Percentiles rank a stretch among this genome's conserved stretches.
These are phyloP conservation scores for Plenodomus biglobosus DNA, from an alignment of 2,329 filamentous ascomycete species.

Conservation along the genomic window DNA sequence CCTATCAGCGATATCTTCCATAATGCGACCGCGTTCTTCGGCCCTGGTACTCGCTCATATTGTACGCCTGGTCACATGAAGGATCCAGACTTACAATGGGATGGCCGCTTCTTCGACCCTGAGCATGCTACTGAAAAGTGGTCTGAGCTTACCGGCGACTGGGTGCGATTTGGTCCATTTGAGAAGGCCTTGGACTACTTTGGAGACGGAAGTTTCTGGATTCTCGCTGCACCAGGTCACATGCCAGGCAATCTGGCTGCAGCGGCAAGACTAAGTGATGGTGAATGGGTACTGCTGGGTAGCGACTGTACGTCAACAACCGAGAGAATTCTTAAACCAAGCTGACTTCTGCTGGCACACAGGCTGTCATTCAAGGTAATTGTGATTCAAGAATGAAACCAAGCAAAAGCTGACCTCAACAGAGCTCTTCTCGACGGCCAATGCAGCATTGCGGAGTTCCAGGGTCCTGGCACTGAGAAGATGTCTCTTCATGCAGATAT, in stretches of 20 bases:
- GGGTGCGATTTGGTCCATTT: slow-evolving; percentile 41
- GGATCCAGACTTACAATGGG: slow-evolving; percentile 32
- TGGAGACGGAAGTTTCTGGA: slow-evolving; percentile 45
- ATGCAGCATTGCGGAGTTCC: slow-evolving; percentile 31
- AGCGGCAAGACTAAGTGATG: slow-evolving; percentile 25
- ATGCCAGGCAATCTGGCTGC: slow-evolving; percentile 46
- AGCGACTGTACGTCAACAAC: slow-evolving; percentile 27
- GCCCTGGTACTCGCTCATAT: slow-evolving; percentile 29
- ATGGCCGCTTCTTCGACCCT: slow-evolving; percentile 39
- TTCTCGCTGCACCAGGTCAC: slow-evolving; percentile 44
- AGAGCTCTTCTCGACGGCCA: slow-evolving; percentile 35
- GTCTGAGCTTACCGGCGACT: slow-evolving; percentile 31
- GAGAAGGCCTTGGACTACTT: slow-evolving; percentile 42
- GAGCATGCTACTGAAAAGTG: slow-evolving; percentile 30
- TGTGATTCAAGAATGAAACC: not conserved
- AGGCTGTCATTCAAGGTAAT: slow-evolving; percentile 38
- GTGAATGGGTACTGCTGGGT: slow-evolving; percentile 38
- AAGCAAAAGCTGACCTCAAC: slow-evolving; percentile 3
- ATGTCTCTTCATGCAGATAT: slow-evolving; percentile 35
- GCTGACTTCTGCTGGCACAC: not conserved
- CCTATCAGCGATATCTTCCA: slow-evolving; percentile 33
- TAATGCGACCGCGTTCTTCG: slow-evolving; percentile 35
- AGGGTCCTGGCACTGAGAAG: slow-evolving; percentile 20
- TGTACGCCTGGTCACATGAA: slow-evolving; percentile 37
- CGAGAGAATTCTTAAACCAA: not conserved